Evolutionary conservation across 805 yeast species (phyloP).

Genomic region (Barnettozyma vustinii): DNA sequence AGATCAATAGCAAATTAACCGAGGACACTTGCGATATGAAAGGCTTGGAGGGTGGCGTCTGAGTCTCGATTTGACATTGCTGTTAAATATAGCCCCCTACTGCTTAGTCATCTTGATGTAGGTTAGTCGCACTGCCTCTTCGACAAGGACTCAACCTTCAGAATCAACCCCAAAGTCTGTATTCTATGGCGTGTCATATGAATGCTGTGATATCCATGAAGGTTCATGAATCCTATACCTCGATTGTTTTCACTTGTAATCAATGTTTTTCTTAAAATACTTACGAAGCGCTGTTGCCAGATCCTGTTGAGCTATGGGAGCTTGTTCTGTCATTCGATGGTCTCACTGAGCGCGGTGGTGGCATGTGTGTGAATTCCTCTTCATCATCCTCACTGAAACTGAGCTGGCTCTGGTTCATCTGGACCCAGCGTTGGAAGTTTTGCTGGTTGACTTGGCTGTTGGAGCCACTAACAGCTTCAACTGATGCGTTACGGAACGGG

Average conservation of each 20-base stretch:
- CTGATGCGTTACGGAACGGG: conserved; percentile 57
- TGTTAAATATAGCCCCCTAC: background rate
- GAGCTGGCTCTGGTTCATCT: conserved; percentile 34
- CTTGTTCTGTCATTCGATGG: conserved; percentile 17
- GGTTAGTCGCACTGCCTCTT: background rate
- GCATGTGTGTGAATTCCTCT: conserved; percentile 22
- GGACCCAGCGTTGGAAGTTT: conserved; percentile 57
- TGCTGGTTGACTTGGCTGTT: conserved; percentile 24
- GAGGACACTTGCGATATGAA: background rate
- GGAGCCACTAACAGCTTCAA: conserved; percentile 27
- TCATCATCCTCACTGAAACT: conserved; percentile 40
- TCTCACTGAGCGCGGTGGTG: conserved; percentile 16
- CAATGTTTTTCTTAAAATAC: conserved; percentile 1
- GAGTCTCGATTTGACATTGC: background rate
- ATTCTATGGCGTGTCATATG: background rate
- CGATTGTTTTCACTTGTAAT: background rate
- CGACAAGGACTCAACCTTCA: background rate
- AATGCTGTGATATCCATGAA: background rate
- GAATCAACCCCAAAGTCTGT: background rate
- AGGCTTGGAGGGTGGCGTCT: background rate
- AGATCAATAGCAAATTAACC: background rate
- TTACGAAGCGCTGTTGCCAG: conserved; percentile 6
- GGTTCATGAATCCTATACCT: background rate
- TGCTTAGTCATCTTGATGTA: background rate
- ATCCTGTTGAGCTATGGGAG: conserved; percentile 11